phyloP scores from a whole-genome alignment of 2,329 filamentous ascomycete genomes.

The Gremmenia infestans region DNA sequence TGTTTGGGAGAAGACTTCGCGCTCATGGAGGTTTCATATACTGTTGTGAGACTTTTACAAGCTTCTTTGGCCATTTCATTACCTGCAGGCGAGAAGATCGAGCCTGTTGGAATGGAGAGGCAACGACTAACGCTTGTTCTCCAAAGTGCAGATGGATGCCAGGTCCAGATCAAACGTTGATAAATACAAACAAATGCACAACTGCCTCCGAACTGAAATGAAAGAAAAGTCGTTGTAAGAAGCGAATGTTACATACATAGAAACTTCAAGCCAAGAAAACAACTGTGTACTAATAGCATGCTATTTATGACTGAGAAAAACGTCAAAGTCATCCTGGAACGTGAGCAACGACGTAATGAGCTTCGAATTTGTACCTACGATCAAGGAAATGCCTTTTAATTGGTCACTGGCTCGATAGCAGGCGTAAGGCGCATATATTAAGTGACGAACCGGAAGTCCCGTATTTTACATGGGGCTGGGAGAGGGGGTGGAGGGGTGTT shows the following conservation, averaged over 20 bases:
- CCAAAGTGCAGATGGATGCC: constrained; percentile 20
- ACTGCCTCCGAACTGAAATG: not conserved
- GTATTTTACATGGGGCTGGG: not conserved
- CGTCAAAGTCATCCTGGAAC: too few species aligned
- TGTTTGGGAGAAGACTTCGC: constrained; percentile 34
- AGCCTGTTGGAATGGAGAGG: constrained; percentile 15
- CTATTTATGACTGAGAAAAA: too few species aligned
- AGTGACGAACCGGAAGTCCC: not conserved
- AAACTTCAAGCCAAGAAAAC: not conserved
- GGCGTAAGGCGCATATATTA: too few species aligned
- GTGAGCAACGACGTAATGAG: too few species aligned
- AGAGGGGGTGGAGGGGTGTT: not conserved
- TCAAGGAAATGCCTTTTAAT: constrained; percentile 41
- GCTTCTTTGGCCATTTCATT: constrained; percentile 8
- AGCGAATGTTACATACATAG: too few species aligned
- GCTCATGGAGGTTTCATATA: constrained; percentile 31
- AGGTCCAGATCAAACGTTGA: constrained; percentile 5
- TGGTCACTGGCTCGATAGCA: too few species aligned
- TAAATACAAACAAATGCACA: not conserved
- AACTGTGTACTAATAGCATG: too few species aligned
- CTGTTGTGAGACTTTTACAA: constrained; percentile 31
- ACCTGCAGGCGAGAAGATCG: constrained; percentile 7
- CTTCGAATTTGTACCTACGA: constrained; percentile 24
- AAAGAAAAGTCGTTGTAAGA: not conserved
- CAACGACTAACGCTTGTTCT: constrained; percentile 20